These are phyloP conservation scores for Fusarium luffae DNA, from an alignment of 2,329 filamentous ascomycete genomes.

Conservation along the genomic window DNA sequence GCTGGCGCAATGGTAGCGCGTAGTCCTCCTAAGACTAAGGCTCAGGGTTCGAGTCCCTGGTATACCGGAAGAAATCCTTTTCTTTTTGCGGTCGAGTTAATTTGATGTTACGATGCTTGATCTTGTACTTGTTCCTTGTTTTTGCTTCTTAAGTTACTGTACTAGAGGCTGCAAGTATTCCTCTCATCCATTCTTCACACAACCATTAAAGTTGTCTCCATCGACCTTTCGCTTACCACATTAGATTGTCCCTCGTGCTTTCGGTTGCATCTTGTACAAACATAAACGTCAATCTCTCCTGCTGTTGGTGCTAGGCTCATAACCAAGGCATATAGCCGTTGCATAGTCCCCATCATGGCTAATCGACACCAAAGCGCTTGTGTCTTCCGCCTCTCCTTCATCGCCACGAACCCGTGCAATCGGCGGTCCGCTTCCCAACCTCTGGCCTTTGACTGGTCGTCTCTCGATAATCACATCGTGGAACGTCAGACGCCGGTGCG, in stretches of 20 bases:
- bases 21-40: constrained; percentile 56
- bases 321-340: constrained; percentile 73
- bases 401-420: constrained; percentile 56
- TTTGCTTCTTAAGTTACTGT: neutral
- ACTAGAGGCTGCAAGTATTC: neutral
- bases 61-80: constrained; percentile 38
- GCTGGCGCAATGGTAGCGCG: constrained; percentile 53
- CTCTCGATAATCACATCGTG: constrained; percentile 67
- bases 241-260: neutral
- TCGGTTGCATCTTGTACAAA: neutral
- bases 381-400: constrained; percentile 49
- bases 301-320: constrained; percentile 30
- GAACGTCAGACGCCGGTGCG: constrained; percentile 67
- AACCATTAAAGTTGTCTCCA: neutral
- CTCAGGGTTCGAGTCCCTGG: constrained; percentile 55
- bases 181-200: neutral
- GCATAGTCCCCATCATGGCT: constrained; percentile 90
- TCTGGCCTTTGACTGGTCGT: constrained; percentile 38
- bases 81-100: neutral
- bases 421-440: constrained; percentile 55
- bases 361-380: constrained; percentile 78
- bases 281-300: neutral
- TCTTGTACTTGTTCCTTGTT: constrained; percentile 12
- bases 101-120: neutral
- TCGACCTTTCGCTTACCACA: neutral